Base-by-base conservation (phyloP, 2,329 filamentous ascomycete species). In the Phoma sp. region DNA sequence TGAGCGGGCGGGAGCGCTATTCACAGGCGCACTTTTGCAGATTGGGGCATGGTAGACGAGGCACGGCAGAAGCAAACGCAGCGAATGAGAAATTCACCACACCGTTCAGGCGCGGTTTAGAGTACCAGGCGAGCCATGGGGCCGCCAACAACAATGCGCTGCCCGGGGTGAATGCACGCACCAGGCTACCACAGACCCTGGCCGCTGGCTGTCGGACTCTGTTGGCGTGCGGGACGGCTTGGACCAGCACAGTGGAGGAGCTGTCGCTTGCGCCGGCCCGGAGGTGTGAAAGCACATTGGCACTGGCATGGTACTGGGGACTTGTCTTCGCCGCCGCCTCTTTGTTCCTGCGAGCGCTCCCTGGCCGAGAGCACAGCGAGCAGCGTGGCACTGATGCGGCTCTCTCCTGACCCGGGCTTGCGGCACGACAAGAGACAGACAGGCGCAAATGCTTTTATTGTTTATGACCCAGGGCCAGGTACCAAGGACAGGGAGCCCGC, bases 211-310 rank as follows among this genome's bases (percentile, higher is more conserved):
- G 60, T 73, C 69, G 68, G 71, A 67, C 62, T 67, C 65, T 68
- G 66, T 64, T 71, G 71, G 67, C 67, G 59, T 67, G 67, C 69
- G 72, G 72, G 71, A 72, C 66, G 72, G 72, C 72, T 72, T 75
- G 69, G 67, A 68, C 71, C 69, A 74, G 68, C 56, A 66, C 57
- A 57, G 68, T 69, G 69, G 66, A 68, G 65, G 67, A 63, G 64
- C 48, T 55, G 65, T 74, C 68, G 71, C 68, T 71, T 73, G 71
- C 65, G 67, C 66, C 70, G 69, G 71, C 47, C 69, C 68, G 68
- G 61, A 46, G 59, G 47, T 48, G 47, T 58, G 47, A 62, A 62
- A 61, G 51, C 53, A 55, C 53, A 25, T 37, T 48, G 46, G 51
- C 58, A 52, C 53, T 56, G 61, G 53, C 43, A 46, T 33, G 48